phyloP scores from a whole-genome alignment of 176 grass and related monocot genomes.

The Eleusine indica region DNA sequence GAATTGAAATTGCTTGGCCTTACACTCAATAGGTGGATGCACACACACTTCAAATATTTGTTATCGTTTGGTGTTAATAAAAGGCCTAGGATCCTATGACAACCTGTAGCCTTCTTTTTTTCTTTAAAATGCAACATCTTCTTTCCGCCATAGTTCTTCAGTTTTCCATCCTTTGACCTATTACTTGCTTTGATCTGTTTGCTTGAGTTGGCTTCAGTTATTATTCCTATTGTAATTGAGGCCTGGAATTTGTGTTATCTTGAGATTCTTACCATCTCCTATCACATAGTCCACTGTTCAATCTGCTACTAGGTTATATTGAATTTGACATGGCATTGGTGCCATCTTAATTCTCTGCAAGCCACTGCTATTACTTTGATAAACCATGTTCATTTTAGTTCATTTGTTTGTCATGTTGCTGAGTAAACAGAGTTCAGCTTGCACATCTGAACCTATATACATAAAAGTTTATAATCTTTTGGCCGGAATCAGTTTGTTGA shows the following conservation, averaged over 20 bases:
- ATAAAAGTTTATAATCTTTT: not conserved
- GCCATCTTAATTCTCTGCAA: not conserved
- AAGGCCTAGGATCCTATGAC: not conserved
- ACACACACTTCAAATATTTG: not conserved
- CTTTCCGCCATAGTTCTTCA: not conserved
- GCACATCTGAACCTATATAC: not conserved
- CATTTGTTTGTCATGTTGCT: not conserved
- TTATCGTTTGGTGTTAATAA: not conserved
- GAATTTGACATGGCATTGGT: not conserved
- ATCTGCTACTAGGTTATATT: not conserved
- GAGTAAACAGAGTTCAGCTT: not conserved
- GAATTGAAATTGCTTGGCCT: slow-evolving; percentile 4
- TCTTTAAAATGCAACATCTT: slow-evolving; percentile 9
- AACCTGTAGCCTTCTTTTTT: not conserved
- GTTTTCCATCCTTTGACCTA: not conserved
- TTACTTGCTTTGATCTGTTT: not conserved
- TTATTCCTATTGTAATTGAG: not conserved
- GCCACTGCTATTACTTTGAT: not conserved
- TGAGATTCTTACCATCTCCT: not conserved
- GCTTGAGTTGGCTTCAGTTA: not conserved
- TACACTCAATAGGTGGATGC: not conserved
- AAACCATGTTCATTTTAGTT: not conserved
- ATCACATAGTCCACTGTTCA: not conserved
- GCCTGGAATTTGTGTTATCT: not conserved
- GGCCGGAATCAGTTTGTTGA: not conserved